A percentile compares a stretch with the other conserved stretches of the same genome.
phyloP scores from a whole-genome alignment of 139 green algal species.

The Pleodorina starrii region DNA sequence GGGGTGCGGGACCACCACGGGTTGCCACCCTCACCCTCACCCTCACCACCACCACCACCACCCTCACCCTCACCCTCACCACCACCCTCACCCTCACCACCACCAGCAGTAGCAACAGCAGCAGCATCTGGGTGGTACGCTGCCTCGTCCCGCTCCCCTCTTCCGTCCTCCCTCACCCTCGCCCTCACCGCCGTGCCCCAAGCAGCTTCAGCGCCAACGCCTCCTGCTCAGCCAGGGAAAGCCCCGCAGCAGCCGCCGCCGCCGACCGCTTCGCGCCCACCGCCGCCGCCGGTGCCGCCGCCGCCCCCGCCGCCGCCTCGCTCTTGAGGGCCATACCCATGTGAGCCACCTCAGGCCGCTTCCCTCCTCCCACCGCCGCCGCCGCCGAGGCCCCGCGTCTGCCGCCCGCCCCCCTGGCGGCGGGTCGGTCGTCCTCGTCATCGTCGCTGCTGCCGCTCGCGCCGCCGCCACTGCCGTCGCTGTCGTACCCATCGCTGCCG shows the following conservation, averaged over 20 bases:
- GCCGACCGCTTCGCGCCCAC: not conserved
- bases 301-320: too few species aligned
- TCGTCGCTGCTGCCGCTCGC: slow-evolving; percentile 22
- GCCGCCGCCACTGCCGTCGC: not conserved
- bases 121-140: too few species aligned
- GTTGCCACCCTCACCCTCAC: too few species aligned
- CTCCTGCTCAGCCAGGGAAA: slow-evolving; percentile 75
- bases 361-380: not conserved
- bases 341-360: slow-evolving; percentile 54
- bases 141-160: too few species aligned
- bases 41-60: too few species aligned
- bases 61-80: too few species aligned
- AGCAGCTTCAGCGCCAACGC: slow-evolving; percentile 77
- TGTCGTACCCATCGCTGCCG: not conserved
- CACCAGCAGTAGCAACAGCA: too few species aligned
- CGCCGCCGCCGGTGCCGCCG: slow-evolving; percentile 10
- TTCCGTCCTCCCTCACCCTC: not conserved
- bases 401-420: not conserved
- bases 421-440: not conserved
- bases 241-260: not conserved
- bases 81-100: too few species aligned
- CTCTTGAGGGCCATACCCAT: slow-evolving; percentile 64
- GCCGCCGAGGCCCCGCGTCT: not conserved
- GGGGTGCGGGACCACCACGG: too few species aligned
- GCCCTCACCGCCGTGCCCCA: slow-evolving; percentile 2